Conservation (phyloP, 2,329 filamentous ascomycete genomes). For the Cladosporium sp. region DNA sequence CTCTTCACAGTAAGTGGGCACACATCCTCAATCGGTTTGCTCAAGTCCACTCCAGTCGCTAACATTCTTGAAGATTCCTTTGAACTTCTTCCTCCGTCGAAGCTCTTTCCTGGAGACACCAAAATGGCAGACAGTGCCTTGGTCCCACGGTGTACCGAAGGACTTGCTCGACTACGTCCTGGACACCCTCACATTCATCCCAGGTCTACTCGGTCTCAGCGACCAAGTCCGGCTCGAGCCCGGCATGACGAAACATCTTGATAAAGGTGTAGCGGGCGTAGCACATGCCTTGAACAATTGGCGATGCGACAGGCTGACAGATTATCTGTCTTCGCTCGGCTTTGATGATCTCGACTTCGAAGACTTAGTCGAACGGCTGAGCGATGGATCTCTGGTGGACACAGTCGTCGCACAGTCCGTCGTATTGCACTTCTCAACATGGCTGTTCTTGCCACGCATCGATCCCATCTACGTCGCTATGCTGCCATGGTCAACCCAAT, state of each 20-base stretch:
- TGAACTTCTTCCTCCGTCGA: not conserved
- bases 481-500: not conserved
- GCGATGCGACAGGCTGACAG: not conserved
- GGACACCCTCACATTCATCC: not conserved
- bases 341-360: not conserved
- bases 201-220: not conserved
- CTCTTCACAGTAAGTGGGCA: not conserved
- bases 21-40: not conserved
- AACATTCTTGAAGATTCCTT: not conserved
- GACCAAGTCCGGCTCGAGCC: not conserved
- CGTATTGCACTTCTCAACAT: not conserved
- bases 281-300: not conserved
- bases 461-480: not conserved
- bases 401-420: not conserved
- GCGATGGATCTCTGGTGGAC: not conserved
- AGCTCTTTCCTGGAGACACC: not conserved
- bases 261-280: not conserved
- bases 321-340: not conserved
- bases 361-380: not conserved
- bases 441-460: not conserved
- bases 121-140: not conserved
- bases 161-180: not conserved
- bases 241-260: not conserved
- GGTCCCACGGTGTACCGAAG: not conserved
- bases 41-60: not conserved